Evolutionary conservation across 2,329 filamentous ascomycete species (phyloP), one percentile per base, ranked within the genome.

Genomic region (Aureobasidium melanogenum): DNA sequence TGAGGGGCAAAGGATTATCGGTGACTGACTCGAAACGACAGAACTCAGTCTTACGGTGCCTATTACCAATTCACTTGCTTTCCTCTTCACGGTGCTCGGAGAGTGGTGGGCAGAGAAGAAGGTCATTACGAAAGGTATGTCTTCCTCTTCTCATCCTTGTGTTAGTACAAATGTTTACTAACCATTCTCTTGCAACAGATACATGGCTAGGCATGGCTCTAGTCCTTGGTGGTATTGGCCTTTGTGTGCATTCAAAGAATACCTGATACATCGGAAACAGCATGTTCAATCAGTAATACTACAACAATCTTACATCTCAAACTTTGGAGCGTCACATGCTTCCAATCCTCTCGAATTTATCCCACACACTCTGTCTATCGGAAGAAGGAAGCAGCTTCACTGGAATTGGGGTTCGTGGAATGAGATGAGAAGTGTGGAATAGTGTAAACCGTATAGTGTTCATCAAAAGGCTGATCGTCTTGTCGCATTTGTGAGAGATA

Each of bases 41-140:
- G n/a, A 97, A 74, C 72, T 97, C 67, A 96, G 91, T 70, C 79
- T 97, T 64, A 97, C 92, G 2, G 92, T 97, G 0, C 93, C 93
- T 1, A 94, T 97, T 64, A 92, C 93, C 1, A 97, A 97, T 70
- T 96, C 91, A 0, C 77, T 96, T 69, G 93, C 93, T 0, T 97
- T 97, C 68, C 75, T 97, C n/a, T 97, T 97, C 70, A 97, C 93
- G 0, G 92, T 97, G 1, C 70, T 97, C 14, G 93, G 92, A 0
- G 93, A 97, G 68, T 97, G 92, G 91, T 95, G 88, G 80, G 91
- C 93, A 0, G 93, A 97, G 69, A 85, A 85, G 63, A 97, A 97
- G 73, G 88, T 92, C 1, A 96, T 97, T 64, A 89, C 86, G 67
- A 82, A 85, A 79, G 84, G 89, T 91, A 77, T 69, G 82, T 76